Evolutionary conservation across 805 yeast genomes (phyloP), one percentile per base, ranked within the genome.

Genomic region (Suhomyces sp.): DNA sequence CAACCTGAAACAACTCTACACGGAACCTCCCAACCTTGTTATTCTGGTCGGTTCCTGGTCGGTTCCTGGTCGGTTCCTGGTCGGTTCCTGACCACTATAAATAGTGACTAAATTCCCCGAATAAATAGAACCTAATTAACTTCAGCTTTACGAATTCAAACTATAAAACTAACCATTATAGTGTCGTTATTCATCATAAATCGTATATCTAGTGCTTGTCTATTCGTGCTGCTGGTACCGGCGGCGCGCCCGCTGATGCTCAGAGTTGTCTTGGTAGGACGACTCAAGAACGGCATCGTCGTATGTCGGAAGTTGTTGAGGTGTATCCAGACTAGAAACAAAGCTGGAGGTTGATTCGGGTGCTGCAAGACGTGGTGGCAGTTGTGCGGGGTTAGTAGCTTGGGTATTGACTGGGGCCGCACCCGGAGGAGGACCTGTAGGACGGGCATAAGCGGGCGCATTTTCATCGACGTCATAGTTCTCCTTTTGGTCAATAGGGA

Each of bases 271-370:
- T 53, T 71, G 76, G 51, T 57, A 66, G 15, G 62, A 57, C 22
- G 60, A 54, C 48, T 71, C 74, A 26, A 64, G 55, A 51, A 72
- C 57, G 6, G 66, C 77, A 27, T 72, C 77, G 36, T 71, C 75
- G 57, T 73, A 73, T 0, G 77, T 71, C 1, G 77, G 77, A 27
- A 71, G 60, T 10, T 17, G 48, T 6, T 44, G 48, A 8, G 22
- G 42, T 10, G 15, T n/a, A 19, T 38, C 42, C 13, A 17, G 2
- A 9, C 42, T 19, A 9, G 42, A 38, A 8, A 38, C 41, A 36
- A 15, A 38, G n/a, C 42, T 38, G 9, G 42, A 36, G 19, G 41
- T 19, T 5, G 24, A 8, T 4, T 38, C 42, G 42, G 42, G 42
- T 12, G 12, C 42, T 5, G 23, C 22, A 15, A 24, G 23, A 4